Base-by-base conservation (phyloP, 1,139 yeast genomes). In the Kodamaea anthophila region DNA sequence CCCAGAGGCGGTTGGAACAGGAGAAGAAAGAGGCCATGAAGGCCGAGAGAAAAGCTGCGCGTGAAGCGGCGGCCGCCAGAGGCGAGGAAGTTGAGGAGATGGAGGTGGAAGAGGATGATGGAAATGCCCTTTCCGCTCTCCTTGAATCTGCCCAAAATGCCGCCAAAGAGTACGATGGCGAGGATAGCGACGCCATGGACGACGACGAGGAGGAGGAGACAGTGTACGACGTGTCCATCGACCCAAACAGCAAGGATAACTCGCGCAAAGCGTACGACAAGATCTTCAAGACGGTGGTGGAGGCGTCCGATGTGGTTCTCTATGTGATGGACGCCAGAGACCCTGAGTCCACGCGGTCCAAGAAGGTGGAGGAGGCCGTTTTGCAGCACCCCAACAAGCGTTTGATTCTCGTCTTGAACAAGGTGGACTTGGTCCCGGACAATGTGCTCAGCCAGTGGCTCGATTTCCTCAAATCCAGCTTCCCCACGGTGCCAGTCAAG, bases 321-420 rank as follows among this genome's bases (percentile, higher is more conserved):
- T 91, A 93, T 47, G 96, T 91, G 13, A 65, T 91, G 49, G 99
- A 91, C 60, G 96, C 99, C 3, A 78, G 99, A 57, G 96, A 91
- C 58, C 98, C 99, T 31, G 96, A 85, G 55, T 78, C 88, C 19
- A 91, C 98, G 4, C 75, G 99, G 52, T 87, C 96, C 9, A 76
- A 78, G 52, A 85, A 77, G 51, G 93, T 91, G 22, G 99, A 91
- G 63, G 82, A 85, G 51, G 85, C 94, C 2, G 88, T 91, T 22
- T 62, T 88, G 39, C 82, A 83, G 48, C 74, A 77, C 43, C 61
- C 67, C 12, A 84, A 84, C 36, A 91, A 91, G 59, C 75, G 96
- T 53, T 69, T 93, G 42, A 81, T 91, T 33, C 74, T 86, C 45
- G 74, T 91, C 23, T 65, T 91, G 46, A 91, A 91, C 66, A 91